Base-by-base conservation (phyloP, 2,329 filamentous ascomycete species). In the Epichloe festucae region DNA sequence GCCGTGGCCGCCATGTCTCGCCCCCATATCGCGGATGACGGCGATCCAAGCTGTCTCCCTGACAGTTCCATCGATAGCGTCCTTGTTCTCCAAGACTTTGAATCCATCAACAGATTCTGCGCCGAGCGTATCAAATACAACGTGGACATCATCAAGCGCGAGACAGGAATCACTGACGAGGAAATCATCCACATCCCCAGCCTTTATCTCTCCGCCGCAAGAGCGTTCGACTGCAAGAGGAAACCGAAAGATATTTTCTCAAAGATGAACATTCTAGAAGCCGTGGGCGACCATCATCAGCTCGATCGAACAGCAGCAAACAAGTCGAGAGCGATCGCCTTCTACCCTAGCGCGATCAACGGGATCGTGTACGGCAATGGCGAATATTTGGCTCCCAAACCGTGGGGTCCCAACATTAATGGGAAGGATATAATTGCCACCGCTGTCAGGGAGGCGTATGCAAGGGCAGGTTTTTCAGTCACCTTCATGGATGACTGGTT, bases 141-240 rank as follows among this genome's bases (percentile, higher is more conserved):
- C n/a, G 48, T 63, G 4, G 36, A 55, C 34, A 53, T 56, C 17
- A 55, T 60, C 15, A 57, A 58, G 35, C 21, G 44, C n/a, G 60
- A 60, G 40, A 55, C 57, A 14, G 59, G 59, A 34, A 48, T 62
- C 8, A 48, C 53, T 6, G 51, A 55, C 10, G 55, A 53, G 7
- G 48, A 62, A 4, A 53, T 62, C 17, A 48, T 61, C 27, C 56
- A 55, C 12, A 51, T 63, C 19, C 61, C 60, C 3, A 49, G 51
- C 12, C 54, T 63, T 3, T 60, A 56, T 51, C 50, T 53, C 36
- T n/a, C 36, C 2, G 14, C 2, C 0, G 4, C 3, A 14, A 5
- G n/a, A 8, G 36, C 14, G 4, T 39, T 7, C 36, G 36, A 39
- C 36, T n/a, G 14, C 36, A n/a, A 7, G 14, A 39, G 36, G n/a